Percentiles rank a stretch among this genome's conserved stretches.
Conservation (phyloP, 2,329 filamentous ascomycete genomes). For the Didymella keratinophila region DNA sequence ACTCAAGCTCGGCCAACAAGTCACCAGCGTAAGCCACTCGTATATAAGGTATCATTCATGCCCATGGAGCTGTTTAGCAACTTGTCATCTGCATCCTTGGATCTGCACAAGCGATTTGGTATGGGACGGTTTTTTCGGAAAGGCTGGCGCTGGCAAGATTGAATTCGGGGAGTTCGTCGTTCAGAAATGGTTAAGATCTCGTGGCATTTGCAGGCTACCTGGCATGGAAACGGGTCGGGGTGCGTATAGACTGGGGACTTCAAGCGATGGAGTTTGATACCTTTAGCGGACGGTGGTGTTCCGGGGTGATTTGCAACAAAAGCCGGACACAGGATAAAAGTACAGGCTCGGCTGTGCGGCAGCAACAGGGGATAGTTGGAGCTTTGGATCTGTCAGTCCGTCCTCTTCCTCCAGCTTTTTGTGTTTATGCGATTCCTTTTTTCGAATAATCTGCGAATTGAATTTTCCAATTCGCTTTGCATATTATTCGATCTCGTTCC, state of each 20-base stretch:
- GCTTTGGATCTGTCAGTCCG: constrained; percentile 20
- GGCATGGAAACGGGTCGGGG: constrained; percentile 42
- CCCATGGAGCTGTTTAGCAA: constrained; percentile 1
- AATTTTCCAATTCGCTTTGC: constrained; percentile 14
- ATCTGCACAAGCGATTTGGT: constrained; percentile 47
- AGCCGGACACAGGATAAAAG: constrained; percentile 43
- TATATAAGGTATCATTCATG: constrained; percentile 42
- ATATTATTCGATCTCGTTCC: constrained; percentile 17
- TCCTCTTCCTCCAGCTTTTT: constrained; percentile 14
- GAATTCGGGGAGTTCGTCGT: constrained; percentile 48
- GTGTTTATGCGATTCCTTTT: constrained; percentile 9
- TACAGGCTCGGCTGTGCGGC: constrained; percentile 25
- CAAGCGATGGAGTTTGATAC: constrained; percentile 51
- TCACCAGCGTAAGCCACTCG: constrained; percentile 49
- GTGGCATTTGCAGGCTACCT: constrained; percentile 50
- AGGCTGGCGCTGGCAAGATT: constrained; percentile 47
- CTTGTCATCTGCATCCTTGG: constrained; percentile 36
- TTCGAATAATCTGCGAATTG: constrained; percentile 13
- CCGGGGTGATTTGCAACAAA: constrained; percentile 43
- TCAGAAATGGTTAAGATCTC: constrained; percentile 49
- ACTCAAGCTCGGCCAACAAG: constrained; percentile 50
- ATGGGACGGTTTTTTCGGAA: constrained; percentile 46
- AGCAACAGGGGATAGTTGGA: constrained; percentile 10
- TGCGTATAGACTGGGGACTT: constrained; percentile 51
- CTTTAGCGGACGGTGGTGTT: constrained; percentile 47